phyloP scores from a whole-genome alignment of 345 rosid genomes.

The Nephelium lappaceum region DNA sequence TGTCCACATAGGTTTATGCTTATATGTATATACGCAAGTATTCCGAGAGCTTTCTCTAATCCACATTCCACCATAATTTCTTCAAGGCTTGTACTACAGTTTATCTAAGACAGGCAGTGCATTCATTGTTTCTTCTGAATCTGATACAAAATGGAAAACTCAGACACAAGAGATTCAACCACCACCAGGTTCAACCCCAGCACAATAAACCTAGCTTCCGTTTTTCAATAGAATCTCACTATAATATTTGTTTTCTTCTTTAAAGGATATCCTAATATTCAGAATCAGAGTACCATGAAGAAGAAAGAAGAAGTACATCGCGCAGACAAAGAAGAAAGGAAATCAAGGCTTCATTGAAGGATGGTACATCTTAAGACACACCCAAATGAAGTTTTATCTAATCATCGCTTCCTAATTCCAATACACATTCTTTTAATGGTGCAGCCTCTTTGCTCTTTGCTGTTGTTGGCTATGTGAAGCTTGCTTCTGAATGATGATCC shows the following conservation, averaged over 20 bases:
- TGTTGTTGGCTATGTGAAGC: constrained; percentile 73
- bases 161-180: constrained; percentile 24
- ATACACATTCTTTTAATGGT: neutral
- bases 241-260: constrained; percentile 12
- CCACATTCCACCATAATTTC: constrained; percentile 6
- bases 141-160: constrained; percentile 25
- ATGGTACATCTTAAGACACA: constrained; percentile 40
- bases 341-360: constrained; percentile 64
- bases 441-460: constrained; percentile 66
- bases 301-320: constrained; percentile 33
- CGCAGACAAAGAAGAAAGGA: constrained; percentile 49
- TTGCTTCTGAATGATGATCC: constrained; percentile 41
- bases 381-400: neutral
- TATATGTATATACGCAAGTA: constrained; percentile 1
- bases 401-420: neutral
- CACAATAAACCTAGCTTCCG: neutral
- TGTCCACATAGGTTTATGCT: neutral
- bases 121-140: neutral
- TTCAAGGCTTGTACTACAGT: neutral
- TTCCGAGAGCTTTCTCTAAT: neutral
- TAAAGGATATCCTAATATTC: constrained; percentile 47
- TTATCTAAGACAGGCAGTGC: neutral
- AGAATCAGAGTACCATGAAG: constrained; percentile 28
- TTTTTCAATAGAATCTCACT: constrained; percentile 4
- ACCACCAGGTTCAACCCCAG: constrained; percentile 35